phyloP scores from a whole-genome alignment of 106 monocot genomes.

The Dactylorhiza incarnata region DNA sequence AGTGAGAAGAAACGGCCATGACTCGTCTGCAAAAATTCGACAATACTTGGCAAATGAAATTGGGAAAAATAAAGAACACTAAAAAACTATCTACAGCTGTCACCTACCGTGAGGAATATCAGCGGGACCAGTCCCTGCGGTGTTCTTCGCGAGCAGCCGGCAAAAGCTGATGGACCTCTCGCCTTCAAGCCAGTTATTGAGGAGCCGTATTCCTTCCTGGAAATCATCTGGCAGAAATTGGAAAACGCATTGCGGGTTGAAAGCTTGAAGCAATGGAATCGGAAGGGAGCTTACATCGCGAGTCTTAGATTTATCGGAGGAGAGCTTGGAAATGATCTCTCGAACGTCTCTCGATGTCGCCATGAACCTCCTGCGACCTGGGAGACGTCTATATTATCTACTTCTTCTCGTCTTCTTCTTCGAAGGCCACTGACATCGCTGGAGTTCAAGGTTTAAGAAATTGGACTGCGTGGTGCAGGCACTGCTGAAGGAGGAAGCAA shows the following conservation, averaged over 20 bases:
- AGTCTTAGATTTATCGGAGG: conserved; percentile 60
- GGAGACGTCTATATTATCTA: no score
- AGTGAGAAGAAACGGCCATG: conserved; percentile 76
- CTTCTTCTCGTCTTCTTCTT: no score
- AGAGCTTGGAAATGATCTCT: conserved; percentile 72
- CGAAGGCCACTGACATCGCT: no score
- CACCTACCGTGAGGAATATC: conserved; percentile 58
- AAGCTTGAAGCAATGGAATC: neutral
- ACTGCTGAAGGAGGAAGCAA: no score
- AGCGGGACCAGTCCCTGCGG: conserved; percentile 35
- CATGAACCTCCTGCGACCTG: conserved; percentile 16
- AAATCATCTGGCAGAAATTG: neutral
- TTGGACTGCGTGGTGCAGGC: no score
- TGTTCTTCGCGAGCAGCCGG: conserved; percentile 58
- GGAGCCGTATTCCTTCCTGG: conserved; percentile 72
- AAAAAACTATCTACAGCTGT: conserved; percentile 4
- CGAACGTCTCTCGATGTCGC: conserved; percentile 66
- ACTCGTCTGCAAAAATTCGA: conserved; percentile 41
- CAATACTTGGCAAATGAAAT: neutral
- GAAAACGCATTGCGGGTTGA: neutral
- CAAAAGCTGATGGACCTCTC: conserved; percentile 61
- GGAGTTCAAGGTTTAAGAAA: no score
- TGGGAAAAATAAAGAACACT: neutral
- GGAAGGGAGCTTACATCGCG: conserved; percentile 46
- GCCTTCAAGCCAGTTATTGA: conserved; percentile 72